Conservation (phyloP, 805 yeast genomes). For the Candida anglica region DNA sequence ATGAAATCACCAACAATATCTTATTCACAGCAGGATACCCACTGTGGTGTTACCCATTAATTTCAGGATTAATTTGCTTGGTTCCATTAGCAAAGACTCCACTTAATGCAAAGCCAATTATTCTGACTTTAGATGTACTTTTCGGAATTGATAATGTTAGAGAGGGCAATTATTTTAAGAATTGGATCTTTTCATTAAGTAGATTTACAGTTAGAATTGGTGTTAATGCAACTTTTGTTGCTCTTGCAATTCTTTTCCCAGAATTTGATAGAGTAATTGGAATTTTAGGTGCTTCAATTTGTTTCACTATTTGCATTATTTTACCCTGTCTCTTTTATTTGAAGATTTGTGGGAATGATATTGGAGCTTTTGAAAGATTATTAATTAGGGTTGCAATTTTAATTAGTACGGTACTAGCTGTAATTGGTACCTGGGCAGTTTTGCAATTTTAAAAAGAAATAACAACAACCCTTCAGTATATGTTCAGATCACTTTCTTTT, state of each 20-base stretch:
- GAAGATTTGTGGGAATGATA: conserved; percentile 44
- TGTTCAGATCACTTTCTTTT: too few species aligned
- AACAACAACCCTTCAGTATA: too few species aligned
- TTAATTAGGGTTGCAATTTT: conserved; percentile 41
- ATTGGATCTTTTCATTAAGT: conserved; percentile 4
- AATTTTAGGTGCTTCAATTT: conserved; percentile 74
- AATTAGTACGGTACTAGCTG: conserved; percentile 45
- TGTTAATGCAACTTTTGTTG: conserved; percentile 56
- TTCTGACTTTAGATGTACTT: conserved; percentile 62
- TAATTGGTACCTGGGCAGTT: conserved; percentile 59
- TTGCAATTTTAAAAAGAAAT: conserved; percentile 6
- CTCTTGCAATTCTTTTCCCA: conserved; percentile 62
- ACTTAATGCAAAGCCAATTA: conserved; percentile 75
- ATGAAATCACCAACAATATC: conserved; percentile 50
- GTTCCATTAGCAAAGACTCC: conserved; percentile 86
- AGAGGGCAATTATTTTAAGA: conserved; percentile 7
- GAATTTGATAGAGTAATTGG: conserved; percentile 81
- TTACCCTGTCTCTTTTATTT: conserved; percentile 74
- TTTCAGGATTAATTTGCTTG: conserved; percentile 71
- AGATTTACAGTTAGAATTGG: conserved; percentile 24
- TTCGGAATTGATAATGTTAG: conserved; percentile 26
- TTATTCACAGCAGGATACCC: conserved; percentile 48
- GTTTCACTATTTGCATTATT: conserved; percentile 75
- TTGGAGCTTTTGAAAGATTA: conserved; percentile 35
- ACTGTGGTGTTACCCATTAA: conserved; percentile 38